phyloP scores from a whole-genome alignment of 257 asterid species.

The Solanum piurae region DNA sequence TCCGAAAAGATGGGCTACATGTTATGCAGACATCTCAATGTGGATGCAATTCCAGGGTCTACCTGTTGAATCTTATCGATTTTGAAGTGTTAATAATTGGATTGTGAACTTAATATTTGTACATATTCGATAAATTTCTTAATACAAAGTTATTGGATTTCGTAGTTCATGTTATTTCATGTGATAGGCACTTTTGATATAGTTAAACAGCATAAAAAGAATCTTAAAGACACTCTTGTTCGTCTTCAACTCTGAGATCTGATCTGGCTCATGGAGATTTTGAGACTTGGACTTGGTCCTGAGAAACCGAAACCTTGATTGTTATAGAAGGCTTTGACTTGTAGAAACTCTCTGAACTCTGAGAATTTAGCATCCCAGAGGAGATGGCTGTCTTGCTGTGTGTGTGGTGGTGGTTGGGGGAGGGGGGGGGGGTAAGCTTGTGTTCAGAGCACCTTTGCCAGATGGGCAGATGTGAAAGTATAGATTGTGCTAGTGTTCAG shows the following conservation, averaged over 20 bases:
- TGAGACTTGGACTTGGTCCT: not conserved
- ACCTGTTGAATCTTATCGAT: not conserved
- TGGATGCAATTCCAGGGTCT: too few relatives aligned
- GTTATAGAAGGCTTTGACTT: not conserved
- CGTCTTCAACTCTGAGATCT: not conserved
- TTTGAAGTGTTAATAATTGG: not conserved
- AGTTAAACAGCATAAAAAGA: not conserved
- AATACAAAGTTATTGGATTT: not conserved
- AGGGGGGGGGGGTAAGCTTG: not conserved
- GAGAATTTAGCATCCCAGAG: not conserved
- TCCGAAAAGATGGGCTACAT: too few relatives aligned
- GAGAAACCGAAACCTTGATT: not conserved
- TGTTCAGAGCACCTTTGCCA: too few relatives aligned
- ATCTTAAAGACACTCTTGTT: not conserved
- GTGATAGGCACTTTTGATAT: not conserved
- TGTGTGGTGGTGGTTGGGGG: too few relatives aligned
- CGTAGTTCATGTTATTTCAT: not conserved
- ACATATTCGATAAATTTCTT: not conserved
- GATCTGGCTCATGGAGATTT: not conserved
- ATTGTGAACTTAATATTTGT: not conserved
- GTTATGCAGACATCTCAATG: too few relatives aligned
- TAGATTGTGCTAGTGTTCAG: too few relatives aligned
- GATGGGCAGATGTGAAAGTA: too few relatives aligned
- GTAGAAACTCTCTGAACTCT: not conserved
- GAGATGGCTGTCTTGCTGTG: not conserved